Evolutionary conservation across 306 rosid species (phyloP).

Genomic region (Ormosia emarginata): DNA sequence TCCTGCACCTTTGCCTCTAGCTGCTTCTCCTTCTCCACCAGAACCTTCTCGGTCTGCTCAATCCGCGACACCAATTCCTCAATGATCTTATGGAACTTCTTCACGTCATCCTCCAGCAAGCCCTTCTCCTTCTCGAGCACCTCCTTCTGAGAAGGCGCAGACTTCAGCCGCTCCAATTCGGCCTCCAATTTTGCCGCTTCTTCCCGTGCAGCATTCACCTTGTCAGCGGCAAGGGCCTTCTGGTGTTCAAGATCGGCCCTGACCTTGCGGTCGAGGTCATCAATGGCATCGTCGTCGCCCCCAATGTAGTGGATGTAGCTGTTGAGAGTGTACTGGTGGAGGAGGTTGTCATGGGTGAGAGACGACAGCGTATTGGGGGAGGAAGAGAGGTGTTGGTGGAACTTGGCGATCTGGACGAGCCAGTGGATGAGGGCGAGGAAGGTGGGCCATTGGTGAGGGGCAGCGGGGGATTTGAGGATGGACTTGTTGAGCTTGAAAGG

Average conservation of each 20-base stretch:
- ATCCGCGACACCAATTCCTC: constrained; percentile 41
- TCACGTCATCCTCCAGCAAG: constrained; percentile 63
- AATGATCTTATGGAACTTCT: constrained; percentile 64
- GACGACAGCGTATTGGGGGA: constrained; percentile 21
- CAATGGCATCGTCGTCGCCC: constrained; percentile 65
- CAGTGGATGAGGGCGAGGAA: constrained; percentile 84
- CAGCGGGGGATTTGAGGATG: constrained; percentile 67
- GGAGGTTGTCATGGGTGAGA: constrained; percentile 16
- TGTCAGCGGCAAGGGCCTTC: constrained; percentile 36
- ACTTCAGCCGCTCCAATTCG: constrained; percentile 38
- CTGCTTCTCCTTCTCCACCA: constrained; percentile 60
- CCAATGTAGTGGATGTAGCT: constrained; percentile 52
- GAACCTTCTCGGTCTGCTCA: constrained; percentile 37
- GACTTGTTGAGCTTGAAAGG: constrained; percentile 76
- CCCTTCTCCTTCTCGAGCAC: constrained; percentile 58
- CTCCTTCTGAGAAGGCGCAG: constrained; percentile 54
- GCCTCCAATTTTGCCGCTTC: constrained; percentile 28
- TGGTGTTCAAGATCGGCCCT: constrained; percentile 42
- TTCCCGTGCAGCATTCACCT: constrained; percentile 14
- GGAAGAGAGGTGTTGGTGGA: constrained; percentile 28
- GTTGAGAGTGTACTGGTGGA: constrained; percentile 40
- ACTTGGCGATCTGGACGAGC: constrained; percentile 67
- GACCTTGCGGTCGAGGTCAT: constrained; percentile 44
- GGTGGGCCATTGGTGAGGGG: constrained; percentile 89
- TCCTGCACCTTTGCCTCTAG: constrained; percentile 58